Evolutionary conservation across 1,284 basidiomycete genomes (phyloP).

Genomic region (Cystobasidiaceae sp.): DNA sequence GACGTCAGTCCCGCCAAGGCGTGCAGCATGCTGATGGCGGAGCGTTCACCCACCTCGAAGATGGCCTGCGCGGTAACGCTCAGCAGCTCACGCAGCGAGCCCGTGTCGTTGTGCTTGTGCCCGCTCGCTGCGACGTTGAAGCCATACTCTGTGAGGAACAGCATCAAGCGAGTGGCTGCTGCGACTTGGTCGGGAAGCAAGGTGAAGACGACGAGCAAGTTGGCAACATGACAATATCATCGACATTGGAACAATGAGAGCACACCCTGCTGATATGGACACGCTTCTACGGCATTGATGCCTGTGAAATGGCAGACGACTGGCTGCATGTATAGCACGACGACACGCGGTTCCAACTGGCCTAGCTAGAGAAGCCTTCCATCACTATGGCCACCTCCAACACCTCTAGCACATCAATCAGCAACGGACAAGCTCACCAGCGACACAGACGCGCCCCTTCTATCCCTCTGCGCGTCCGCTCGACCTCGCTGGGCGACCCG

Average conservation of each 20-base stretch:
- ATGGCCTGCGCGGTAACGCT: slow-evolving; percentile 7
- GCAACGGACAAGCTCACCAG: background rate
- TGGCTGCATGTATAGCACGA: too few species aligned
- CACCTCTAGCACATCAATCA: too few species aligned
- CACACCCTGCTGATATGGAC: too few species aligned
- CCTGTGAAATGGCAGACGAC: too few species aligned
- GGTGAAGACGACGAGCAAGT: background rate
- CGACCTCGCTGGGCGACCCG: background rate
- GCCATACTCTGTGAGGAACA: slow-evolving; percentile 9
- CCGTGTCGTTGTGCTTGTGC: slow-evolving; percentile 9
- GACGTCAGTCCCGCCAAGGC: background rate
- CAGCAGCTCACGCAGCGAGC: slow-evolving; percentile 8
- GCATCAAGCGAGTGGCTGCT: too few species aligned
- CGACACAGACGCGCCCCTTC: slow-evolving; percentile 2
- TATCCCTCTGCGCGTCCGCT: slow-evolving; percentile 5
- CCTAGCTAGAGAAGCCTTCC: too few species aligned
- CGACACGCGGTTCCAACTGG: too few species aligned
- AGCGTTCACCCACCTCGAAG: slow-evolving; percentile 1
- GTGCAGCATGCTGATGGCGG: background rate
- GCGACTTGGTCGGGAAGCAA: too few species aligned
- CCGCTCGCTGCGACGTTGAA: slow-evolving; percentile 6
- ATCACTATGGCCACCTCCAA: too few species aligned
- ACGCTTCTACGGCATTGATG: too few species aligned
- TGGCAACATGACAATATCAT: background rate
- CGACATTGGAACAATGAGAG: too few species aligned